phyloP scores from a whole-genome alignment of 2,329 filamentous ascomycete genomes.

The Trichoderma asperellum region DNA sequence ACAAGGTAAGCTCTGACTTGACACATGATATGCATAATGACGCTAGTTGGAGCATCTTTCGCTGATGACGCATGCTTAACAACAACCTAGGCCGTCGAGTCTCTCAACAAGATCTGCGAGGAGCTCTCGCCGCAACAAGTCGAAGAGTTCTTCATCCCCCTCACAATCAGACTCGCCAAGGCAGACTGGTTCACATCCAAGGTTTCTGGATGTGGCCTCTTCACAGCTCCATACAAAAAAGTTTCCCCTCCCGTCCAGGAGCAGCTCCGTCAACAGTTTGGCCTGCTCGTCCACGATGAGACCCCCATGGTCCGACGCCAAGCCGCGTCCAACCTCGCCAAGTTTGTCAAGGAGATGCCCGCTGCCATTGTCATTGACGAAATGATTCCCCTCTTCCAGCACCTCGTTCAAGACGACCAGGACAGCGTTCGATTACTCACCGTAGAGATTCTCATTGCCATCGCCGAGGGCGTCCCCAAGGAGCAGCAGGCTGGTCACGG shows the following conservation, averaged over 20 bases:
- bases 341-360: slow-evolving; percentile 97
- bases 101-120: slow-evolving; percentile 97
- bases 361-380: slow-evolving; percentile 90
- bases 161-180: slow-evolving; percentile 94
- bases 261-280: slow-evolving; percentile 88
- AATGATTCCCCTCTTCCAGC: slow-evolving; percentile 99
- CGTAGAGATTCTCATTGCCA: slow-evolving; percentile 93
- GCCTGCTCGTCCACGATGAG: slow-evolving; percentile 93
- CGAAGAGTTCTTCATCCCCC: slow-evolving; percentile 95
- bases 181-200: slow-evolving; percentile 99
- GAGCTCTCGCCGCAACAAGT: slow-evolving; percentile 90
- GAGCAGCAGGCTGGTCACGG: slow-evolving; percentile 97
- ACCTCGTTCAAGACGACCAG: slow-evolving; percentile 94
- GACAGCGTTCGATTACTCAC: slow-evolving; percentile 95
- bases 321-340: slow-evolving; percentile 92
- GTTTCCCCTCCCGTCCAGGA: slow-evolving; percentile 87
- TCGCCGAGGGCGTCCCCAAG: slow-evolving; percentile 96
- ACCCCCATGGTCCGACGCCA: slow-evolving; percentile 99
- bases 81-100: slow-evolving; percentile 81
- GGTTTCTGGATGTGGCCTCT: slow-evolving; percentile 95
- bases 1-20: slow-evolving; percentile 72
- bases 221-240: slow-evolving; percentile 90
- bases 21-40: neutral
- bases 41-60: slow-evolving; percentile 5
- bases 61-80: slow-evolving; percentile 25